A percentile compares a stretch with the other conserved stretches of the same genome.
phyloP scores from a whole-genome alignment of 495 filamentous ascomycete species.

The Aspergillus bertholletiae region DNA sequence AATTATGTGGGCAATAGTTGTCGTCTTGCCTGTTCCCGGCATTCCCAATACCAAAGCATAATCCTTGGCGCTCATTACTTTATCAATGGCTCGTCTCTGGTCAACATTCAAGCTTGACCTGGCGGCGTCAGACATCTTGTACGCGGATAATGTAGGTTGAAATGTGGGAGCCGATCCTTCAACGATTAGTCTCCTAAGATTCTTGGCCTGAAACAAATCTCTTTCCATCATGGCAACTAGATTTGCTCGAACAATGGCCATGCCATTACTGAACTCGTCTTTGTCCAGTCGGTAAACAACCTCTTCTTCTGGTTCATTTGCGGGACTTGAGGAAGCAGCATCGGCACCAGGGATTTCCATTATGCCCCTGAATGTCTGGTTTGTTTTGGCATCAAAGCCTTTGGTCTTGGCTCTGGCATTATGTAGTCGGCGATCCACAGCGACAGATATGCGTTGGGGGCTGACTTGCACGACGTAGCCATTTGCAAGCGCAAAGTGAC shows the following conservation, averaged over 20 bases:
- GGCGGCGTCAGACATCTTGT: slow-evolving; percentile 45
- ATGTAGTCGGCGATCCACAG: slow-evolving; percentile 83
- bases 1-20: slow-evolving; percentile 96
- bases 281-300: slow-evolving; percentile 86
- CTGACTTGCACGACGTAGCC: slow-evolving; percentile 79
- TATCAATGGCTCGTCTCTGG: slow-evolving; percentile 79
- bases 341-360: slow-evolving; percentile 74
- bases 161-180: slow-evolving; percentile 70
- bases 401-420: slow-evolving; percentile 71
- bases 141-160: slow-evolving; percentile 58
- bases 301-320: slow-evolving; percentile 51
- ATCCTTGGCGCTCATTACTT: slow-evolving; percentile 91
- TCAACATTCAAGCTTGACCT: slow-evolving; percentile 74
- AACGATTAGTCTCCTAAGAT: slow-evolving; percentile 75
- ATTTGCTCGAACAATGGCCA: slow-evolving; percentile 92
- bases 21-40: slow-evolving; percentile 97
- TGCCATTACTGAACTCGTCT: slow-evolving; percentile 96
- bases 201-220: slow-evolving; percentile 63
- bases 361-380: slow-evolving; percentile 86
- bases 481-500: slow-evolving; percentile 89
- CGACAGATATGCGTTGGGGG: slow-evolving; percentile 72
- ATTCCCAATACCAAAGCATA: slow-evolving; percentile 95
- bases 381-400: slow-evolving; percentile 69
- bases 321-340: slow-evolving; percentile 21
- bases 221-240: slow-evolving; percentile 88